Percentiles rank a stretch among this genome's conserved stretches.
Conservation (phyloP, 768 basidiomycete species). For the Suillus decipiens region DNA sequence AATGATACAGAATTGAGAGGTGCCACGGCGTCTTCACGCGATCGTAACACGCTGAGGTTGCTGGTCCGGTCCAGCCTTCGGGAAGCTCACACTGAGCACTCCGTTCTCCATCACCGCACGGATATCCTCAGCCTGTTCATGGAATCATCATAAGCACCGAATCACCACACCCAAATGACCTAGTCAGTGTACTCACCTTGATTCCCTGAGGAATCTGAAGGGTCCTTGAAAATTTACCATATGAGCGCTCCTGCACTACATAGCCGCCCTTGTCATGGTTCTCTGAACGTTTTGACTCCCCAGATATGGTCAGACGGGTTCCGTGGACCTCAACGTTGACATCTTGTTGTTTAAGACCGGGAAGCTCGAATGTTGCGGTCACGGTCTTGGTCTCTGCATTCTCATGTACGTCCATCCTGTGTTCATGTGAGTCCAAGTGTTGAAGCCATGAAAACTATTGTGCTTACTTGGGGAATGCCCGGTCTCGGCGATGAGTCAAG, state of each 20-base stretch:
- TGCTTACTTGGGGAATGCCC: slow-evolving; percentile 31
- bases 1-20: neutral
- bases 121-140: too few species aligned
- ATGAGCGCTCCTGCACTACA: too few species aligned
- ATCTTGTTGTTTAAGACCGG: too few species aligned
- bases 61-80: too few species aligned
- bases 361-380: neutral
- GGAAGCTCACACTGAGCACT: neutral
- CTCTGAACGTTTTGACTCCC: slow-evolving; percentile 15
- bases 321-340: too few species aligned
- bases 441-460: neutral
- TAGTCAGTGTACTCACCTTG: too few species aligned
- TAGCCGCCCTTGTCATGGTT: too few species aligned
- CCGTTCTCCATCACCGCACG: too few species aligned
- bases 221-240: too few species aligned
- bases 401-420: neutral
- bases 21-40: neutral
- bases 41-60: slow-evolving; percentile 17
- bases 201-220: too few species aligned
- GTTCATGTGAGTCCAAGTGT: neutral
- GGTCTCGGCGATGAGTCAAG: neutral
- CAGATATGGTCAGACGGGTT: slow-evolving; percentile 51
- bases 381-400: neutral
- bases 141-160: too few species aligned
- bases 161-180: too few species aligned